Evolutionary conservation across 768 basidiomycete genomes (phyloP), one percentile per base, ranked within the genome.

Genomic region (Dendrothele bispora): DNA sequence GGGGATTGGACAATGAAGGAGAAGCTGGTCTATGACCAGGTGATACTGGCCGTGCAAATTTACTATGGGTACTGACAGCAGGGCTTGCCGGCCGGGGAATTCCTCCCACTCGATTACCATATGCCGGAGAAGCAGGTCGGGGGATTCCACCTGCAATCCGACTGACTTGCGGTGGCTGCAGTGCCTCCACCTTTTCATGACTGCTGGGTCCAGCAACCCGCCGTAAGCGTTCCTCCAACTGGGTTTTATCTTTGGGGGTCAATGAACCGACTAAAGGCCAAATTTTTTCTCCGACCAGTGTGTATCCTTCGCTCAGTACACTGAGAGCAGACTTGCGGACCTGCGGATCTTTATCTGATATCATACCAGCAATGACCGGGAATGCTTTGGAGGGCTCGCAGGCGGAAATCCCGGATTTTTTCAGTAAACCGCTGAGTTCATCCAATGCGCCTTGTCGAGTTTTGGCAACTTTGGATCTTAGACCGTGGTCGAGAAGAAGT

Each of bases 401-500:
- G 20, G 87, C 84, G 36, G 78, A 77, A 66, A 91, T 80, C 17
- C 94, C 93, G 18, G 88, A 90, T 41, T 84, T 83, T 57, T 87
- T 91, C 53, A 95, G 68, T 26, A 97, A 73, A 28, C 72, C 72
- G 4, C 79, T 84, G 44, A 95, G 69, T 60, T 95, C 93, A 52
- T 95, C 93, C 38, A 95, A 69, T 17, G 86, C 75, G 11, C 91
- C 90, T 66, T 92, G 88, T 11, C 95, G 83, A 10, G 92, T 91
- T 67, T 95, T 94, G 3, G 93, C 87, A 15, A 93, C 89, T 66
- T 95, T 95, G 15, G 89, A 87, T 63, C 84, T 88, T 35, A 95
- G 67, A 14, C 97, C 95, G 60, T 95, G 80, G 30, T 97, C 91
- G 10, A 97, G 76, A 6, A 98, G 70, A 12, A 92, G 66, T 59